Conservation (phyloP, 1,139 yeast genomes). For the Groenewaldozyma auringiensis region DNA sequence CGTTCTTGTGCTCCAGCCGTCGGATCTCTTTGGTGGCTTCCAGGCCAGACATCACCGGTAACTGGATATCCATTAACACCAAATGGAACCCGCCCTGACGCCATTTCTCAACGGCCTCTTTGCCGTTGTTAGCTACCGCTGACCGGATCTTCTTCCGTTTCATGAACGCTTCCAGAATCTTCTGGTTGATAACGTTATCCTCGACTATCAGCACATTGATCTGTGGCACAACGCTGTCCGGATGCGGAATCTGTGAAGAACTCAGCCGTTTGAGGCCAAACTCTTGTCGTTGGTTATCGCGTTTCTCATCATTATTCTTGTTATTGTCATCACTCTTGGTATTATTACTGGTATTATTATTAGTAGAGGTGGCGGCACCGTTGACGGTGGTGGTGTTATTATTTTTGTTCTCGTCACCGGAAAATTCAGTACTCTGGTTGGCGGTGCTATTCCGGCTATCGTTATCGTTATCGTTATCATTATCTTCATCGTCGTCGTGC, state of each 20-base stretch:
- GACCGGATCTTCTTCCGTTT: constrained; percentile 79
- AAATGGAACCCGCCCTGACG: constrained; percentile 84
- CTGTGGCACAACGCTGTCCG: constrained; percentile 47
- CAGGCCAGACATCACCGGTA: constrained; percentile 88
- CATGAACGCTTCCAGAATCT: constrained; percentile 85
- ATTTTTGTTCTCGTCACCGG: not conserved
- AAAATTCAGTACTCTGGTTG: not conserved
- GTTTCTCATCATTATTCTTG: not conserved
- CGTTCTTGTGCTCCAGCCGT: constrained; percentile 67
- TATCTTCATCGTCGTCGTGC: constrained; percentile 1
- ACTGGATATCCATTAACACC: constrained; percentile 89
- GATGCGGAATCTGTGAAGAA: not conserved
- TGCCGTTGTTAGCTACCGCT: constrained; percentile 82
- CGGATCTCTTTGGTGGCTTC: constrained; percentile 90
- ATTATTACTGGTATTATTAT: not conserved
- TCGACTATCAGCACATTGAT: constrained; percentile 90
- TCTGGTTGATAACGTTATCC: constrained; percentile 91
- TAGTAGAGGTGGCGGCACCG: not conserved
- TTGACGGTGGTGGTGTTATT: not conserved
- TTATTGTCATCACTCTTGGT: not conserved
- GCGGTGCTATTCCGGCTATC: not conserved
- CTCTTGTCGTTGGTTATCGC: constrained; percentile 20
- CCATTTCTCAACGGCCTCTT: constrained; percentile 91
- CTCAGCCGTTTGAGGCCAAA: not conserved
- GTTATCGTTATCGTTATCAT: not conserved